phyloP scores from a whole-genome alignment of 805 yeast species.

The Wickerhamomyces hampshirensis region DNA sequence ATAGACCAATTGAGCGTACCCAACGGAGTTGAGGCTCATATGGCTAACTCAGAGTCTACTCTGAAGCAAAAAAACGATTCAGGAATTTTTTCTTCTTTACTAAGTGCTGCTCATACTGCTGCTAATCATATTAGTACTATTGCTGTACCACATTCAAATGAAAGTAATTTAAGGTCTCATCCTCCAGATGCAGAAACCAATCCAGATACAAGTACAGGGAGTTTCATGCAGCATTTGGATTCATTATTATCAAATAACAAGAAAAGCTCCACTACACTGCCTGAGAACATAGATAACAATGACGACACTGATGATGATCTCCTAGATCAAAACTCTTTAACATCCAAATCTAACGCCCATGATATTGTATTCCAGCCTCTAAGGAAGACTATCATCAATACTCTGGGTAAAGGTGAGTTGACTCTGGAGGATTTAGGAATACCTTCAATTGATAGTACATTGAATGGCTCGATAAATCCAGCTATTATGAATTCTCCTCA shows the following conservation, averaged over 20 bases:
- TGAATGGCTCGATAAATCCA: no score
- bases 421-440: constrained; percentile 31
- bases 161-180: constrained; percentile 7
- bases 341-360: constrained; percentile 10
- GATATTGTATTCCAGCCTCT: constrained; percentile 39
- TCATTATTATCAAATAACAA: constrained; percentile 23
- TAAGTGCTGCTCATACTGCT: constrained; percentile 45
- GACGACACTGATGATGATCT: constrained; percentile 3
- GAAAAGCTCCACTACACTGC: constrained; percentile 2
- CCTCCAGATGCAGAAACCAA: constrained; percentile 2
- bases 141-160: constrained; percentile 1
- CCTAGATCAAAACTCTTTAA: constrained; percentile 1
- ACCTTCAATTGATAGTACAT: background rate
- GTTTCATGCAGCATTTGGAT: constrained; percentile 34
- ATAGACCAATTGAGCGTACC: constrained; percentile 1
- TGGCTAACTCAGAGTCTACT: constrained; percentile 8
- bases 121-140: constrained; percentile 24
- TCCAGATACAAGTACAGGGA: constrained; percentile 13
- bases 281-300: constrained; percentile 5
- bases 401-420: constrained; percentile 53
- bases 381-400: constrained; percentile 42
- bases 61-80: constrained; percentile 4
- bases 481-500: no score
- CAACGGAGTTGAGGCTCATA: constrained; percentile 5
- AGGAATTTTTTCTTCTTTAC: constrained; percentile 40